phyloP scores from a whole-genome alignment of 2,329 filamentous ascomycete species.

The Phaeosphaeria sp. region DNA sequence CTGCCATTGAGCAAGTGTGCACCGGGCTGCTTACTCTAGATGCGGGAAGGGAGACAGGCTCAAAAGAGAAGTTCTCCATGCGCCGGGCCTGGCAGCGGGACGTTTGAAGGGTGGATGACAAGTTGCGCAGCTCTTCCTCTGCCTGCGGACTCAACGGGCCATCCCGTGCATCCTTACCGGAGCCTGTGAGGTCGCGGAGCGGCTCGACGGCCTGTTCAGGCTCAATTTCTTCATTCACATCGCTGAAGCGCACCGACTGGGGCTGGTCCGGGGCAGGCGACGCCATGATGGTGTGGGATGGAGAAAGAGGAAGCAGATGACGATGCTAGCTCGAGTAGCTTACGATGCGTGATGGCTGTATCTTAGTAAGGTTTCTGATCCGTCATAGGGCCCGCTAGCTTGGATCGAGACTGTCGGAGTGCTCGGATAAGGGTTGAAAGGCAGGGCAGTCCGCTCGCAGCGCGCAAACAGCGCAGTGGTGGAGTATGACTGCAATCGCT shows the following conservation, averaged over 20 bases:
- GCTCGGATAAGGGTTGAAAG: constrained; percentile 2
- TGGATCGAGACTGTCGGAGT: constrained; percentile 2
- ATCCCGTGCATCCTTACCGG: constrained; percentile 23
- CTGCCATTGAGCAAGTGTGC: constrained; percentile 5
- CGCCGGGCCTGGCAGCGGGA: constrained; percentile 80
- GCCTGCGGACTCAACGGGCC: constrained; percentile 51
- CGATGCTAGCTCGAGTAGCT: constrained; percentile 27
- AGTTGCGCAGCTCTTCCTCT: constrained; percentile 70
- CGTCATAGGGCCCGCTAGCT: constrained; percentile 14
- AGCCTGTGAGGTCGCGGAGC: constrained; percentile 36
- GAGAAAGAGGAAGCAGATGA: constrained; percentile 19
- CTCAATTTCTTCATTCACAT: constrained; percentile 48
- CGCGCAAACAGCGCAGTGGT: neutral
- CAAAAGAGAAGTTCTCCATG: constrained; percentile 86
- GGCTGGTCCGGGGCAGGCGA: constrained; percentile 30
- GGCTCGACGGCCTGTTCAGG: constrained; percentile 42
- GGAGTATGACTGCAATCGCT: neutral
- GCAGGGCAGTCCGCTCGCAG: neutral
- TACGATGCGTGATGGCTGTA: constrained; percentile 24
- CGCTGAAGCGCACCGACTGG: constrained; percentile 50
- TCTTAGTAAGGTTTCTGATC: constrained; percentile 15
- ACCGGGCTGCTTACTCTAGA: constrained; percentile 71
- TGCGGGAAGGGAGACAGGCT: constrained; percentile 85
- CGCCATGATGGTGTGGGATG: constrained; percentile 30
- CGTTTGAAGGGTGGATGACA: constrained; percentile 75